Percentiles rank a stretch among this genome's conserved stretches.
phyloP scores from a whole-genome alignment of 2,329 filamentous ascomycete genomes.

The Hymenoscyphus fructigenus region DNA sequence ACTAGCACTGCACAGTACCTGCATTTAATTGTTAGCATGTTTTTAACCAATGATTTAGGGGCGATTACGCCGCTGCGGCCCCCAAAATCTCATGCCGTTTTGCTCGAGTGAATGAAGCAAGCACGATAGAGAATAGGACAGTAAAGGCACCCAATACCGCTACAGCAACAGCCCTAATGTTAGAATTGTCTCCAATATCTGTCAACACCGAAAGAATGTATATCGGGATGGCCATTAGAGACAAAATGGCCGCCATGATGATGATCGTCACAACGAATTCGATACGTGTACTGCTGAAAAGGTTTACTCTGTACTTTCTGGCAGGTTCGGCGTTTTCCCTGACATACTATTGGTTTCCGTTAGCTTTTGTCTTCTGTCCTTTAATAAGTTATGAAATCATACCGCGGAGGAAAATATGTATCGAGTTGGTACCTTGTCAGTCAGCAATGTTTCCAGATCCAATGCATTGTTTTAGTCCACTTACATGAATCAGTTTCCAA shows the following conservation, averaged over 20 bases:
- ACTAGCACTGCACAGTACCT: slow-evolving; percentile 28
- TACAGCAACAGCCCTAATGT: slow-evolving; percentile 19
- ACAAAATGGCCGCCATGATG: slow-evolving; percentile 19
- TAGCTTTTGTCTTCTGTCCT: background rate
- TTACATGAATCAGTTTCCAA: background rate
- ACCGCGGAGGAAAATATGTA: too few relatives aligned
- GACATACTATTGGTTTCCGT: background rate
- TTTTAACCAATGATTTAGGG: background rate
- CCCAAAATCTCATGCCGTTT: slow-evolving; percentile 31
- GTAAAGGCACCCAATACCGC: slow-evolving; percentile 26
- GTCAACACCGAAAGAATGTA: slow-evolving; percentile 22
- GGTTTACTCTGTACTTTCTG: background rate
- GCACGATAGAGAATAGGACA: slow-evolving; percentile 23
- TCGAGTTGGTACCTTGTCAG: background rate
- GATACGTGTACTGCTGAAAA: slow-evolving; percentile 8
- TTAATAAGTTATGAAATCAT: background rate
- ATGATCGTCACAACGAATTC: slow-evolving; percentile 21
- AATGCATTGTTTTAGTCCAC: background rate
- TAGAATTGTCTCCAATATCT: background rate
- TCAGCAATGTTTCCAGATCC: background rate
- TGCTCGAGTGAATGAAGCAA: slow-evolving; percentile 28
- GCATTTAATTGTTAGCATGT: background rate
- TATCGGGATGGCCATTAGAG: slow-evolving; percentile 21
- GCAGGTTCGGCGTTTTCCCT: slow-evolving; percentile 8
- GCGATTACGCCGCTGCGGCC: slow-evolving; percentile 31